Evolutionary conservation across 345 rosid genomes (phyloP).

Genomic region (Combretum micranthum): DNA sequence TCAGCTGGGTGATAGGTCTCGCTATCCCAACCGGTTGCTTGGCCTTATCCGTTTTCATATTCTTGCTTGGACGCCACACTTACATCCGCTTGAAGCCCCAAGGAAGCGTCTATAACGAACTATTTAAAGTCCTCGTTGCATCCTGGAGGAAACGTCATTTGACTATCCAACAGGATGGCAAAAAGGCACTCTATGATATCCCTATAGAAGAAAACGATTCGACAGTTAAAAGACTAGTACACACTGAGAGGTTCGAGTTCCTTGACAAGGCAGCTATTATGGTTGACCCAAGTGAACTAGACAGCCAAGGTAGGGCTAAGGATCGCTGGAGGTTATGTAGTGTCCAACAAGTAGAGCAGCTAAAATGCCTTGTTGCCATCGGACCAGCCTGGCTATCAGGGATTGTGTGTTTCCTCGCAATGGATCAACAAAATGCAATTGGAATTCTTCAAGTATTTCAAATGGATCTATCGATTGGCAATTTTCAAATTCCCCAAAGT

Average conservation of each 20-base stretch:
- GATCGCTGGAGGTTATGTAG: constrained; percentile 54
- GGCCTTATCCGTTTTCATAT: constrained; percentile 32
- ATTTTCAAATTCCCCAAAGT: constrained; percentile 48
- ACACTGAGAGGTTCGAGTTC: constrained; percentile 30
- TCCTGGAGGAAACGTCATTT: constrained; percentile 34
- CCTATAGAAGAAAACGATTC: constrained; percentile 9
- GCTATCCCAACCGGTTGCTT: constrained; percentile 57
- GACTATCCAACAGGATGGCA: neutral
- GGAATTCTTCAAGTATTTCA: constrained; percentile 62
- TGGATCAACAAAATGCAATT: constrained; percentile 57
- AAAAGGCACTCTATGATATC: constrained; percentile 22
- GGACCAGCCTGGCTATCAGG: constrained; percentile 61
- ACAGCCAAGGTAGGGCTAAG: constrained; percentile 30
- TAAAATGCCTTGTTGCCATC: constrained; percentile 40
- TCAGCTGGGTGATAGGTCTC: constrained; percentile 65
- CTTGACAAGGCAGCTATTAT: constrained; percentile 54
- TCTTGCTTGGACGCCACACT: constrained; percentile 47
- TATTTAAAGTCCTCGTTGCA: constrained; percentile 42
- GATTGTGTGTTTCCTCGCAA: constrained; percentile 48
- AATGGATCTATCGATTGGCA: constrained; percentile 30
- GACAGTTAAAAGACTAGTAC: constrained; percentile 17
- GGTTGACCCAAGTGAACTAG: constrained; percentile 34
- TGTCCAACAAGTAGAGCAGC: constrained; percentile 51
- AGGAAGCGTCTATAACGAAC: constrained; percentile 48
- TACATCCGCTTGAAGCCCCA: constrained; percentile 39